Evolutionary conservation across 805 yeast genomes (phyloP).

Genomic region (Yarrowia hollandica): DNA sequence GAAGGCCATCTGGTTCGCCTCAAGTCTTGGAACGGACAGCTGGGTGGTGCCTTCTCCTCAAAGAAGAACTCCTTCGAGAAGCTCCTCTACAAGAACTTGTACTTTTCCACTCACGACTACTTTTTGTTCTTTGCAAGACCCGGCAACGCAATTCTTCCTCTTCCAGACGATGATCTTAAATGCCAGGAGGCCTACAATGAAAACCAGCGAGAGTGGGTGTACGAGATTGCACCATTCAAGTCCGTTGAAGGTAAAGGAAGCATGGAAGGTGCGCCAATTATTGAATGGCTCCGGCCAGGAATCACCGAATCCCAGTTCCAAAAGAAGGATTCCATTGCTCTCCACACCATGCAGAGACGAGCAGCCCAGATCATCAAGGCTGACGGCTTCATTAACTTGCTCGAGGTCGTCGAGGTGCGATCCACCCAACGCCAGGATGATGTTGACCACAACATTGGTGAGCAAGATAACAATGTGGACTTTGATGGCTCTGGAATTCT

Average conservation of each 20-base stretch:
- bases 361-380: constrained; percentile 57
- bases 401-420: constrained; percentile 48
- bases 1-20: constrained; percentile 77
- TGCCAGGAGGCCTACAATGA: constrained; percentile 39
- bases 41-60: not conserved
- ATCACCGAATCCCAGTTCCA: constrained; percentile 44
- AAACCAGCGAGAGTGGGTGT: constrained; percentile 39
- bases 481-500: constrained; percentile 30
- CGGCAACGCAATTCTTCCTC: constrained; percentile 58
- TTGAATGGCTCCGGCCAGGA: constrained; percentile 41
- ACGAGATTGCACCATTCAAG: constrained; percentile 56
- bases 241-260: constrained; percentile 50
- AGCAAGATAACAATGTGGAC: constrained; percentile 61
- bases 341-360: constrained; percentile 66
- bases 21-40: constrained; percentile 51
- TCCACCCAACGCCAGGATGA: constrained; percentile 38
- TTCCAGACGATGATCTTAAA: constrained; percentile 47
- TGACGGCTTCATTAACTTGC: constrained; percentile 61
- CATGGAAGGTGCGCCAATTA: constrained; percentile 56
- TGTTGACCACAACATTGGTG: constrained; percentile 64
- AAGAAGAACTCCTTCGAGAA: constrained; percentile 38
- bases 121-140: constrained; percentile 60
- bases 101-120: constrained; percentile 63
- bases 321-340: constrained; percentile 55
- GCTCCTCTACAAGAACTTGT: constrained; percentile 55